Evolutionary conservation across 2,329 filamentous ascomycete genomes (phyloP), one percentile per base, ranked within the genome.

Genomic region (Raffaelea albimanens): DNA sequence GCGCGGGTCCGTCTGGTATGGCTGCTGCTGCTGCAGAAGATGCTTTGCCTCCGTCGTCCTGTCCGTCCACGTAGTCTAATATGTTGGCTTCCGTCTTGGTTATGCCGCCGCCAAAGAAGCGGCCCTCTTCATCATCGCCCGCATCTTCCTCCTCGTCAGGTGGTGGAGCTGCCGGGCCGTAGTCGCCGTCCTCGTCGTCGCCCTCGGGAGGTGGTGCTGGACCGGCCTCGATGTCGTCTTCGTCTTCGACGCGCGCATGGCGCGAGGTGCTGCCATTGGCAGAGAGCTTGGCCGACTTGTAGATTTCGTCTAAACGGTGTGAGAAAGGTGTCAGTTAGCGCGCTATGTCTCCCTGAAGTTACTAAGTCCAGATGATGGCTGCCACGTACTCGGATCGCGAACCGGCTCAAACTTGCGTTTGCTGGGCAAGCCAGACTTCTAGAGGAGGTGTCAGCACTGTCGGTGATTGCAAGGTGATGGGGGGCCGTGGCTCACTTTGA

Each of bases 71-170:
- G 60, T 85, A 97, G 65, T 97, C 86, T 59, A 98, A 75, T 19
- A 93, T 87, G 56, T 89, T 79, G 2, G 82, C 83, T 55, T 94
- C 88, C 55, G 87, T 76, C 49, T 82, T 76, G 22, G 84, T 87
- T 57, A 98, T 84, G 31, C 93, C 93, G 46, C 89, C 87, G 40
- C 91, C 93, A 58, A 96, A 98, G 70, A 98, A 98, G 11, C 93
- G 83, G 1, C 91, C 93, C 54, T 95, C 93, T 46, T 95, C 88
- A 57, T 95, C 90, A 55, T 91, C 86, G 48, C 58, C 63, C 10
- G 53, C 61, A 3, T 60, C 60, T 11, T 61, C 62, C 11, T 73
- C 71, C 3, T 75, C 69, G 14, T 45, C 51, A 16, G 25, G 40
- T 11, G 76, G 75, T 1, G 72, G 69, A 21, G 63, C 55, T 3